Base-by-base conservation (phyloP, 2,329 filamentous ascomycete genomes). In the Sordariomycetes sp. region DNA sequence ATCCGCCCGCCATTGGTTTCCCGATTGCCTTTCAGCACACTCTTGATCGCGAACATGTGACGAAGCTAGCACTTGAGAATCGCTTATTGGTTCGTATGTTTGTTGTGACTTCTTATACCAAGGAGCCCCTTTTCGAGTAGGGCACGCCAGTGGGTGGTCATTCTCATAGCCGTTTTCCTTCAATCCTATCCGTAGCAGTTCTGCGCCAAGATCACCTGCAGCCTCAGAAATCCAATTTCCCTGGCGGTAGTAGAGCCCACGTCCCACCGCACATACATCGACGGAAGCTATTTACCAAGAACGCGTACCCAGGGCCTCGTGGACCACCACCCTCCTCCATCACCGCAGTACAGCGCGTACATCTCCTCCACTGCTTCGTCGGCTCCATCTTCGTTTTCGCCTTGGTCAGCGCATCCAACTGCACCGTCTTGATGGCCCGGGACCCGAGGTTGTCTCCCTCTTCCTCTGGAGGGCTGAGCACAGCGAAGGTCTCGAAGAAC, bases 401-500 rank as follows among this genome's bases (percentile, higher is more conserved):
- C n/a, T 68, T 66, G 40, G 72, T 72, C 54, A 80, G 85, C 8
- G 68, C 56, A 42, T 76, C 72, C 2, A 58, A 56, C 24, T 46
- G 57, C 3, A 52, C 50, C 38, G 51, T 57, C 37, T 58, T 57
- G 15, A 49, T 47, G 10, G 73, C 49, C n/a, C n/a, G n/a, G n/a
- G n/a, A n/a, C n/a, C n/a, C n/a, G n/a, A n/a, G n/a, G n/a, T n/a
- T n/a, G n/a, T n/a, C n/a, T 5, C 68, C 72, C 14, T 61, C 59
- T 39, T 79, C 74, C 34, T 79, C 70, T 8, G 71, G 68, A 11
- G 86, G 63, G 5, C 82, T 81, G 9, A 92, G 64, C 51, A 84
- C 72, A 32, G 66, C 67, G 36, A 79, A 85, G 50, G 92, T 75
- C 32, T 75, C 73, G 55, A 86, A 82, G 58, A 83, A 84, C 32